These are phyloP conservation scores for Pyrenochaeta sp. DNA, from an alignment of 2,329 filamentous ascomycete genomes.

Conservation along the genomic window DNA sequence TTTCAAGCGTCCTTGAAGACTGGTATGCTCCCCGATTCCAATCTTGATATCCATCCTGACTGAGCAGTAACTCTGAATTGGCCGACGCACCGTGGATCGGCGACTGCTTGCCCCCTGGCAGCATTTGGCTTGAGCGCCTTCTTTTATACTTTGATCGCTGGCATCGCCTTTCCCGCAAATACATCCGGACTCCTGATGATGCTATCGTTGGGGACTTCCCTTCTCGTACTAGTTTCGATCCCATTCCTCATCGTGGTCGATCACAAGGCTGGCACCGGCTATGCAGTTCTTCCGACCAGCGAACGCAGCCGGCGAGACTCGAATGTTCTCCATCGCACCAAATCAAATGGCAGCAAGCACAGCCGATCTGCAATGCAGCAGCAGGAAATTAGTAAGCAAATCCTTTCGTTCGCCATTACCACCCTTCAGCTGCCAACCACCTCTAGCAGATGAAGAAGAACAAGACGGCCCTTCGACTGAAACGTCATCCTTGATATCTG, in stretches of 20 bases:
- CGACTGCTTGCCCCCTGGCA: slow-evolving; percentile 90
- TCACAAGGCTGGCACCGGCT: slow-evolving; percentile 65
- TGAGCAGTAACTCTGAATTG: slow-evolving; percentile 82
- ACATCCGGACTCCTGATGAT: slow-evolving; percentile 83
- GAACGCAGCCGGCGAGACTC: slow-evolving; percentile 56
- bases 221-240: slow-evolving; percentile 77
- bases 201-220: slow-evolving; percentile 79
- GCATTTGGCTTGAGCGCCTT: slow-evolving; percentile 95
- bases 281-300: slow-evolving; percentile 63
- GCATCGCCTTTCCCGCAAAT: slow-evolving; percentile 80
- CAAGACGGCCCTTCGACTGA: slow-evolving; percentile 67
- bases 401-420: slow-evolving; percentile 17
- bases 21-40: slow-evolving; percentile 44
- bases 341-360: slow-evolving; percentile 55
- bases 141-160: slow-evolving; percentile 86
- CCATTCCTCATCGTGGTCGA: slow-evolving; percentile 82
- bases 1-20: slow-evolving; percentile 88
- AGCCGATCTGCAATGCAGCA: slow-evolving; percentile 45
- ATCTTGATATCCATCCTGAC: slow-evolving; percentile 19
- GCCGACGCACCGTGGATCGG: slow-evolving; percentile 88
- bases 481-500: slow-evolving; percentile 81
- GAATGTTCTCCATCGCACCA: slow-evolving; percentile 56
- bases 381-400: slow-evolving; percentile 70
- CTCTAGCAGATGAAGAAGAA: slow-evolving; percentile 44
- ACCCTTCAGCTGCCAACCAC: slow-evolving; percentile 43